A percentile compares a stretch with the other conserved stretches of the same genome.
Conservation (phyloP, 345 rosid genomes). For the Aethionema arabicum region DNA sequence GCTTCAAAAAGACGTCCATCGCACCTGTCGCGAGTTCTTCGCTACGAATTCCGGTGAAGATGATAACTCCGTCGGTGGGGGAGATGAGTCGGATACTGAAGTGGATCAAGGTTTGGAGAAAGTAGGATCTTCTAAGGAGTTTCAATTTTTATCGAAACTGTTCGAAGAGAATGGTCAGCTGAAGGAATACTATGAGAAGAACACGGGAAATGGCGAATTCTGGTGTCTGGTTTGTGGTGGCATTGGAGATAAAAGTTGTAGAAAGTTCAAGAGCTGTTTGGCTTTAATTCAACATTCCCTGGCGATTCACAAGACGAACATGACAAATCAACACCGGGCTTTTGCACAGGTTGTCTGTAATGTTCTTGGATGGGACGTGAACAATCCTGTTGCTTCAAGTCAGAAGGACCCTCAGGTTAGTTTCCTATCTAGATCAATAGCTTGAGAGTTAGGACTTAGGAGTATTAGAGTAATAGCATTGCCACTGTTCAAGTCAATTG, state of each 20-base stretch:
- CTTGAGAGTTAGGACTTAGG: conserved; percentile 2
- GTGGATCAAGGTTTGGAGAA: conserved; percentile 30
- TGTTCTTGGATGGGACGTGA: conserved; percentile 78
- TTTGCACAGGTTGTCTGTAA: conserved; percentile 61
- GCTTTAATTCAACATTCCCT: conserved; percentile 67
- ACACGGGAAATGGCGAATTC: conserved; percentile 51
- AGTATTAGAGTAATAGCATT: conserved; percentile 11
- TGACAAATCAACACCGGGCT: conserved; percentile 62
- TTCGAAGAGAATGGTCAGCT: conserved; percentile 50
- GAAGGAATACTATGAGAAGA: conserved; percentile 58
- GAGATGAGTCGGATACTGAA: conserved; percentile 26
- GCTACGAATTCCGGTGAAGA: conserved; percentile 28
- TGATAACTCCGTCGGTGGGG: conserved; percentile 26
- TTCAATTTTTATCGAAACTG: conserved; percentile 43
- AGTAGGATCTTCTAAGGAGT: conserved; percentile 37
- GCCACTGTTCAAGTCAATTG: background rate
- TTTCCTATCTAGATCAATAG: background rate
- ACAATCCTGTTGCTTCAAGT: conserved; percentile 33
- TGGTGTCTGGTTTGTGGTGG: conserved; percentile 71
- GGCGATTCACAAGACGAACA: conserved; percentile 46
- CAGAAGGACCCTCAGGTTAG: conserved; percentile 33
- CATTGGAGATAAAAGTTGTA: conserved; percentile 41
- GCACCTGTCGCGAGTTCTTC: conserved; percentile 48
- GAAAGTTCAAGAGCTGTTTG: conserved; percentile 57
- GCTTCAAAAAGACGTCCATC: conserved; percentile 45